Evolutionary conservation across 257 asterid species (phyloP).

Genomic region (Nicotiana knightiana): DNA sequence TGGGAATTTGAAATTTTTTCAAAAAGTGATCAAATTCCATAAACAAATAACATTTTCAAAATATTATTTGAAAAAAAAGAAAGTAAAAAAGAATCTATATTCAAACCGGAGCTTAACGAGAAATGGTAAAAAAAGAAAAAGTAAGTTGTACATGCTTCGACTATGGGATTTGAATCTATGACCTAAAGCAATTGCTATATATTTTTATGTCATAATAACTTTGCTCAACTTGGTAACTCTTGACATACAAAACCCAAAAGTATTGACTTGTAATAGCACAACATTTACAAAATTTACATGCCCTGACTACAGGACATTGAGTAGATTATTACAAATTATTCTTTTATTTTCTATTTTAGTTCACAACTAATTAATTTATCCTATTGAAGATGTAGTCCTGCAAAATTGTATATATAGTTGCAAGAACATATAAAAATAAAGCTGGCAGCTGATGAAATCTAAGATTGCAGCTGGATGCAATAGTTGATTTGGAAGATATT

Average conservation of each 20-base stretch:
- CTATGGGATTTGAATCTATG: no score
- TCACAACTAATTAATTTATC: background rate
- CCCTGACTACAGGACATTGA: background rate
- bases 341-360: background rate
- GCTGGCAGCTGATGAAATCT: constrained; percentile 36
- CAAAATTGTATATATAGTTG: constrained; percentile 27
- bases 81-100: no score
- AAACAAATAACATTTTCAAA: no score
- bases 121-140: no score
- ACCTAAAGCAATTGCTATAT: no score
- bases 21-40: no score
- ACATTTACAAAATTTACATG: constrained; percentile 8
- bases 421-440: background rate
- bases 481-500: constrained; percentile 68
- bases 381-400: constrained; percentile 1
- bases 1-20: no score
- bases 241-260: background rate
- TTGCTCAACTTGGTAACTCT: background rate
- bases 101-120: no score
- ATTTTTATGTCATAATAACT: background rate
- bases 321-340: background rate
- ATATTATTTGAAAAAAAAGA: no score
- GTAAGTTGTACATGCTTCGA: no score
- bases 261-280: background rate
- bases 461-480: constrained; percentile 44